phyloP scores from a whole-genome alignment of 352 stramenopile genomes.

The Phytophthora parvispora region DNA sequence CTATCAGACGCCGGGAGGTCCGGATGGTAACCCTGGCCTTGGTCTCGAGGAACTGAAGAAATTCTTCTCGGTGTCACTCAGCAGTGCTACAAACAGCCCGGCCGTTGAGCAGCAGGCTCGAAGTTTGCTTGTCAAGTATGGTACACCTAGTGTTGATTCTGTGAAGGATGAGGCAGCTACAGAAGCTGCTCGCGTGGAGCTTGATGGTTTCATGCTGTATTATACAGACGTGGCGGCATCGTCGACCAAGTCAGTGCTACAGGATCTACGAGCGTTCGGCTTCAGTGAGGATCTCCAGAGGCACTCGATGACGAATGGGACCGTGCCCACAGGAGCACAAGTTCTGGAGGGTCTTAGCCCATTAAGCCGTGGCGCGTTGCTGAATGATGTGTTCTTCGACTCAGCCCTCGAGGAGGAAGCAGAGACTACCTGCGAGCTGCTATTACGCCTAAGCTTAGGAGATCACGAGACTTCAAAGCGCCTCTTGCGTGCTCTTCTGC shows the following conservation, averaged over 20 bases:
- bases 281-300: slow-evolving; percentile 87
- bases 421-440: slow-evolving; percentile 80
- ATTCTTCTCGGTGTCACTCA: slow-evolving; percentile 80
- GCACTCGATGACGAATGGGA: slow-evolving; percentile 32
- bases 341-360: slow-evolving; percentile 61
- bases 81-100: slow-evolving; percentile 56
- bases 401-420: slow-evolving; percentile 89
- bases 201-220: slow-evolving; percentile 84
- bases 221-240: slow-evolving; percentile 85
- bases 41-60: slow-evolving; percentile 69
- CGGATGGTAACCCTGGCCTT: slow-evolving; percentile 39
- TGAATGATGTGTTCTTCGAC: slow-evolving; percentile 89
- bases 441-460: slow-evolving; percentile 77
- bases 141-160: slow-evolving; percentile 24
- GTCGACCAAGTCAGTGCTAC: slow-evolving; percentile 82
- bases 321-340: slow-evolving; percentile 41
- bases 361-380: slow-evolving; percentile 70
- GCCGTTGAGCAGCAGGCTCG: slow-evolving; percentile 74
- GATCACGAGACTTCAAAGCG: slow-evolving; percentile 66
- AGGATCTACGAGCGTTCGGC: slow-evolving; percentile 83
- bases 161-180: slow-evolving; percentile 37
- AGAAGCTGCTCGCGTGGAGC: slow-evolving; percentile 54
- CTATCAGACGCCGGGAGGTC: slow-evolving; percentile 48
- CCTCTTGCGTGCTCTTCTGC: slow-evolving; percentile 74
- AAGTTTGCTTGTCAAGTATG: slow-evolving; percentile 79